Base-by-base conservation (phyloP, 139 green algal genomes). In the Pseudopediastrum boryanum region DNA sequence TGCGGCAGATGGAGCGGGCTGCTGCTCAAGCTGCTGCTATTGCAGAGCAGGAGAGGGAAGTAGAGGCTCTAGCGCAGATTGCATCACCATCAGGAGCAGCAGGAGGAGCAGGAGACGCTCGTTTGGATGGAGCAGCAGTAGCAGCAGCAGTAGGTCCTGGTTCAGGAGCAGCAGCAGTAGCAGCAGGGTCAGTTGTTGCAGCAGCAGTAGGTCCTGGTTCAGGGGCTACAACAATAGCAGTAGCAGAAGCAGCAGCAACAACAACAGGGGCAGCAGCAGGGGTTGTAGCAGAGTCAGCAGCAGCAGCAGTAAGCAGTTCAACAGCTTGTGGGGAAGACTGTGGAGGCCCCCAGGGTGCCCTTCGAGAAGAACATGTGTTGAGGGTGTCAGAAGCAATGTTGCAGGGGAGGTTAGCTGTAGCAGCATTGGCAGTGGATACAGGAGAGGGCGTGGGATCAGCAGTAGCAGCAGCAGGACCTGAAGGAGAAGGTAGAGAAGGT, bases 41-140 rank as follows among this genome's bases (percentile, higher is more conserved):
- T 16, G 85, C 78, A 54, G 92, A 95, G 83, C 90, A 95, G 87
- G 67, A 91, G 43, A 71, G 87, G 23, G 91, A 96, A 85, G 86
- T 82, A 75, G 48, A 42, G 36, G 86, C 77, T 39, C 64, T 94
- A 52, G 77, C 65, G 13, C 48, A 62, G 3, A 4, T 74, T 79
- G 78, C 66, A 82, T 12, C 38, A 38, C 10, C 10, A 73, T n/a
- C 19, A 70, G 6, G 23, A 3, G 64, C 39, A 38, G 50, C 64
- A 76, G 62, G 12, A 66, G 46, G 38, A 74, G 64, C 64, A 31
- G 38, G 16, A 12, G 12, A 25, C 7, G 54, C 54, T 8, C n/a
- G n/a, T 8, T 25, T 27, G 10, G 10, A 64, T 25, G 54, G n/a
- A 64, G 54, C 54, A 58, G 48, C 16, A 58, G 48, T 19, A 58